phyloP scores from a whole-genome alignment of 192 early-diverging fungal genomes.

The Jimgerdemannia lactiflua region DNA sequence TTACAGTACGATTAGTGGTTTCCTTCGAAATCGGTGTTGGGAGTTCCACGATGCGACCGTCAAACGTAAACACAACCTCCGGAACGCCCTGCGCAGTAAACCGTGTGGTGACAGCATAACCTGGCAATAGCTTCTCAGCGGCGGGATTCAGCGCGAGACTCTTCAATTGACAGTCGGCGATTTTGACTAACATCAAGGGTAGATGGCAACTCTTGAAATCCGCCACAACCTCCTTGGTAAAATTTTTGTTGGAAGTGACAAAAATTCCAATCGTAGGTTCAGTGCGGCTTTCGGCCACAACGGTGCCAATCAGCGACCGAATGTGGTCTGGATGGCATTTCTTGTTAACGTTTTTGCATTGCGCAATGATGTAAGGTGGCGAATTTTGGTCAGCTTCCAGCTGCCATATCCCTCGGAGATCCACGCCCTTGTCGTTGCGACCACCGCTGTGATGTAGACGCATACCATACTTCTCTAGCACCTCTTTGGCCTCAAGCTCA shows the following conservation, averaged over 20 bases:
- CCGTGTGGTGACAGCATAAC: neutral
- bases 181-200: neutral
- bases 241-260: neutral
- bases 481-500: neutral
- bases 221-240: neutral
- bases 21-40: neutral
- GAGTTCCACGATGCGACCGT: neutral
- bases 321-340: neutral
- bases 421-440: neutral
- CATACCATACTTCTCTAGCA: neutral
- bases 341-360: neutral
- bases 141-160: neutral
- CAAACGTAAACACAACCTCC: neutral
- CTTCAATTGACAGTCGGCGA: neutral
- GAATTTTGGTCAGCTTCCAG: neutral
- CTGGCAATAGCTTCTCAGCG: neutral
- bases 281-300: neutral
- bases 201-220: neutral
- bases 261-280: neutral
- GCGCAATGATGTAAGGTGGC: neutral
- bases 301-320: constrained; percentile 1
- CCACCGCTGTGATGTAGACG: neutral
- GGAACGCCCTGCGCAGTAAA: neutral
- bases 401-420: neutral
- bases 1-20: neutral